phyloP scores from a whole-genome alignment of 108 stramenopile genomes.

The Craspedostauros australis region DNA sequence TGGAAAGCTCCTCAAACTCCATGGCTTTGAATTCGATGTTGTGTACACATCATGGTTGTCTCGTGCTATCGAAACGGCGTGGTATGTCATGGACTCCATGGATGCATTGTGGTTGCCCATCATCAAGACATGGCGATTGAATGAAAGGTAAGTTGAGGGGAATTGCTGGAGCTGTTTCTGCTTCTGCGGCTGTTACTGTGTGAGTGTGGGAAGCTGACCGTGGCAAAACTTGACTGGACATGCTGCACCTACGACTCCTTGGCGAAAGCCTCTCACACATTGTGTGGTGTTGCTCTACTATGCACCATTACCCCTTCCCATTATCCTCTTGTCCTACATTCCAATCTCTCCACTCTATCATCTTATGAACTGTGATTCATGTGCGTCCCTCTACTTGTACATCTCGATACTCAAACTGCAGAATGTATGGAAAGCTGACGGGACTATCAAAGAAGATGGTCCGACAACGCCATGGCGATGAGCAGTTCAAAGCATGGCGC shows the following conservation, averaged over 20 bases:
- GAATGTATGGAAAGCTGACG: conserved; percentile 78
- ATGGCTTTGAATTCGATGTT: conserved; percentile 93
- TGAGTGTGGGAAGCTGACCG: too few relatives aligned
- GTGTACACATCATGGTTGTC: conserved; percentile 97
- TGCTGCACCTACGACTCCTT: too few relatives aligned
- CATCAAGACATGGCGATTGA: conserved; percentile 88
- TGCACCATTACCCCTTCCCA: too few relatives aligned
- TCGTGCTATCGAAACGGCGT: conserved; percentile 82
- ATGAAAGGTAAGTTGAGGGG: conserved; percentile 82
- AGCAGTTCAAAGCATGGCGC: conserved; percentile 92
- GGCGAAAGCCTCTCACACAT: too few relatives aligned
- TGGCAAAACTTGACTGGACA: too few relatives aligned
- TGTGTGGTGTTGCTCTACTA: too few relatives aligned
- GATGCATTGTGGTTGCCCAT: conserved; percentile 92
- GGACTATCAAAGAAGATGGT: conserved; percentile 93
- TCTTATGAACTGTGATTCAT: too few relatives aligned
- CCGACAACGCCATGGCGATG: conserved; percentile 81
- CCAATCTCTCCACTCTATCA: too few relatives aligned
- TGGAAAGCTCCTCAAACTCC: conserved; percentile 64
- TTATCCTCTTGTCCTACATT: too few relatives aligned
- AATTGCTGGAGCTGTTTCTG: background rate
- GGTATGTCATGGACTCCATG: conserved; percentile 86
- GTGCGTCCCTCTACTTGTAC: background rate
- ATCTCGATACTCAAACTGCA: background rate
- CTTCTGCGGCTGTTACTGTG: too few relatives aligned